Evolutionary conservation across 805 yeast genomes (phyloP).

Genomic region (Cyberlindnera xishuangbannaensis): DNA sequence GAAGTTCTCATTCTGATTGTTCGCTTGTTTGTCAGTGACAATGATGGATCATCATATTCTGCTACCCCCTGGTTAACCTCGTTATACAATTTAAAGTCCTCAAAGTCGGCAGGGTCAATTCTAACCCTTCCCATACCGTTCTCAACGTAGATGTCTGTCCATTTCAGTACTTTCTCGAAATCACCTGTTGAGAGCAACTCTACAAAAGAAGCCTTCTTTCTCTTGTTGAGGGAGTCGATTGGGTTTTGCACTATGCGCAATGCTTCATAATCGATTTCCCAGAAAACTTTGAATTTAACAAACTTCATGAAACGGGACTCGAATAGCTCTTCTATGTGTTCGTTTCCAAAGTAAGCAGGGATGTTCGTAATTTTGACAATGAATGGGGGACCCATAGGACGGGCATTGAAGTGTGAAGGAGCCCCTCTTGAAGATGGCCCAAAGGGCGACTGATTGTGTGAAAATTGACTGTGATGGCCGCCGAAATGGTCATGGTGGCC

Average conservation of each 20-base stretch:
- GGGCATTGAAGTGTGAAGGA: no score
- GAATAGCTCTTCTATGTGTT: conserved; percentile 53
- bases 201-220: conserved; percentile 58
- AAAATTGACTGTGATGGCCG: conserved; percentile 1
- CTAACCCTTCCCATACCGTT: conserved; percentile 31
- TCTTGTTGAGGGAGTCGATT: conserved; percentile 21
- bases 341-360: conserved; percentile 48
- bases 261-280: conserved; percentile 39
- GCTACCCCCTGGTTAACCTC: conserved; percentile 19
- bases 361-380: conserved; percentile 58
- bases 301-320: conserved; percentile 54
- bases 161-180: conserved; percentile 52
- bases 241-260: conserved; percentile 26
- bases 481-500: conserved; percentile 1
- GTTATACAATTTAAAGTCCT: conserved; percentile 19
- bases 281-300: conserved; percentile 55
- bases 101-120: conserved; percentile 22
- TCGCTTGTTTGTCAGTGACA: conserved; percentile 9
- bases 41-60: conserved; percentile 22
- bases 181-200: conserved; percentile 48
- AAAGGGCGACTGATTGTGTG: no score
- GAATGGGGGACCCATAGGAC: conserved; percentile 43
- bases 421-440: no score
- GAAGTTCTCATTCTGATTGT: background rate
- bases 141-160: conserved; percentile 51